Evolutionary conservation across 2,329 filamentous ascomycete species (phyloP), one percentile per base, ranked within the genome.

Genomic region (Xylaria sp.): DNA sequence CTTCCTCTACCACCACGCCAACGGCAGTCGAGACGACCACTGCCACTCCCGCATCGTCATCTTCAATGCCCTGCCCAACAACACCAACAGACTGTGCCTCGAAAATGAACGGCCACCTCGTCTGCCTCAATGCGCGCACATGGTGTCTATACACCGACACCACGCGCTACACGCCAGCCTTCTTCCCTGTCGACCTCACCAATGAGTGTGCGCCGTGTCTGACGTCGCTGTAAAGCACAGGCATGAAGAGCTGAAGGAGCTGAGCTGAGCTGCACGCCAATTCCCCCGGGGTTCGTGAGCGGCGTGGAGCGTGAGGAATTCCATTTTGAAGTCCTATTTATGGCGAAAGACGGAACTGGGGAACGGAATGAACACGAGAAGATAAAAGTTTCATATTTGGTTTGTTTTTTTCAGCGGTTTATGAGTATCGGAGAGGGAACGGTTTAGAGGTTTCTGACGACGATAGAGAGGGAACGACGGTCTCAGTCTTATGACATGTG

Each of bases 101-200:
- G 2, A 61, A 11, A 16, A 10, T 58, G 7, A 55, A 61, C 55
- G 64, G 64, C 0, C 58, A 58, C 50, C 18, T 64, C 18, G 23
- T 66, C 55, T 64, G 64, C 51, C 64, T 66, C 34, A 59, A 62
- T n/a, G n/a, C 57, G 10, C 58, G 56, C 54, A 64, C 62, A 5
- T 66, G 62, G 64, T 66, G 64, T 50, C 5, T 53, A 39, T 66
- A 66, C 55, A 63, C 55, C 9, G 64, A 64, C 30, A 11, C 59
- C 23, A 50, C 60, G 4, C 60, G 57, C 35, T 42, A 46, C 4
- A 64, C 62, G 49, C 64, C 64, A 11, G 64, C 60, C 2, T 64
- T 61, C 42, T 64, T 57, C 44, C 64, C 64, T 16, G 62, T 64
- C 13, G 58, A 66, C 52, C 62, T 66, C 39, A 47, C 53, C 0